A percentile compares a stretch with the other conserved stretches of the same genome.
Conservation (phyloP, 1,284 basidiomycete species). For the Singerocomus inundabilis region DNA sequence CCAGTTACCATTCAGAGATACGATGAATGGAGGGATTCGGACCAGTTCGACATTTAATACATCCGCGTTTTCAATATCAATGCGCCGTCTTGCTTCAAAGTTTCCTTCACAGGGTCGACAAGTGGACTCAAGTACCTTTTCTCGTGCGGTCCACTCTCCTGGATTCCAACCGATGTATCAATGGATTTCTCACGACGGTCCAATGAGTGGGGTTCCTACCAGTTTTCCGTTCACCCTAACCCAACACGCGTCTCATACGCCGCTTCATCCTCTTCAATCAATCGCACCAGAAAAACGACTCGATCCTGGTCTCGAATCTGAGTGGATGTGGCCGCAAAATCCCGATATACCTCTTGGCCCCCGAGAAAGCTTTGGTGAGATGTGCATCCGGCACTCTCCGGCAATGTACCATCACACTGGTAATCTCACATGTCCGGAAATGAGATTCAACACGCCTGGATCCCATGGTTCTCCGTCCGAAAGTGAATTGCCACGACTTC, state of each 20-base stretch:
- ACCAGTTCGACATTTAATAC: constrained; percentile 9
- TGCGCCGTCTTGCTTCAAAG: constrained; percentile 23
- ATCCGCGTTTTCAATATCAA: constrained; percentile 23
- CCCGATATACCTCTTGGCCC: constrained; percentile 7
- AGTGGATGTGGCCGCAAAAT: constrained; percentile 26
- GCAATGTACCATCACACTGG: constrained; percentile 5
- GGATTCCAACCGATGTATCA: constrained; percentile 19
- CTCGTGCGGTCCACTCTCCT: constrained; percentile 9
- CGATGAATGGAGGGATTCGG: constrained; percentile 13
- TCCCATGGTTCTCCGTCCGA: constrained; percentile 11
- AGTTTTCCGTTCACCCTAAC: constrained; percentile 6
- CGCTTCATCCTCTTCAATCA: constrained; percentile 17
- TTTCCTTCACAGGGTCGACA: constrained; percentile 14
- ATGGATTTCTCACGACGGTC: constrained; percentile 13
- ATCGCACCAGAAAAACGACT: constrained; percentile 17
- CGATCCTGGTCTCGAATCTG: constrained; percentile 2
- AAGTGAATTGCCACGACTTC: constrained; percentile 12
- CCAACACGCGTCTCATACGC: constrained; percentile 12
- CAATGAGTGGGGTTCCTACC: constrained; percentile 5
- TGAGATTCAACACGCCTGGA: constrained; percentile 2
- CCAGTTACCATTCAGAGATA: constrained; percentile 17
- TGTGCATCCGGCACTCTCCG: constrained; percentile 7
- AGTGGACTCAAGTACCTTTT: constrained; percentile 14
- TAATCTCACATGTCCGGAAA: constrained; percentile 8
- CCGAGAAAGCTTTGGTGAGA: constrained; percentile 14